Percentiles rank a stretch among this genome's conserved stretches.
Evolutionary conservation across 176 grass and related monocot genomes (phyloP).

Genomic region (Dendrocalamus sinicus): DNA sequence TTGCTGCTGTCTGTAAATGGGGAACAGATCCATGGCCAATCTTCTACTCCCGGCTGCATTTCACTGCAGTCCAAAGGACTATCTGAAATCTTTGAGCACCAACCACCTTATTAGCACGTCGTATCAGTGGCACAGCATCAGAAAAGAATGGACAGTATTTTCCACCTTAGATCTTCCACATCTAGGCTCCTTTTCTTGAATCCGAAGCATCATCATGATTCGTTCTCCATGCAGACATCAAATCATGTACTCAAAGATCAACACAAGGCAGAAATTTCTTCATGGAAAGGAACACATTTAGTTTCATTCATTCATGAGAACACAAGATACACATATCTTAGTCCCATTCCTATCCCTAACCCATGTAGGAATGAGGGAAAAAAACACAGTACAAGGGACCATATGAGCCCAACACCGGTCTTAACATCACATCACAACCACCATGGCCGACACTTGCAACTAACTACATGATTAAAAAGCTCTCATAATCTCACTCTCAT

Average conservation of each 20-base stretch:
- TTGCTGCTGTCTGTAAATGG: constrained; percentile 21
- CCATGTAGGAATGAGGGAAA: constrained; percentile 31
- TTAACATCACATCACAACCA: constrained; percentile 50
- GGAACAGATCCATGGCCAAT: constrained; percentile 4
- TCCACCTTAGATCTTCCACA: neutral
- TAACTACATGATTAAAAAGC: constrained; percentile 47
- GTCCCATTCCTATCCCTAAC: constrained; percentile 43
- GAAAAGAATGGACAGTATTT: neutral
- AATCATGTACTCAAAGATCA: constrained; percentile 8
- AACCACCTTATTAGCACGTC: neutral
- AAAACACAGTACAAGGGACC: constrained; percentile 38
- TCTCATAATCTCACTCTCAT: constrained; percentile 42
- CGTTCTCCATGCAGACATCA: constrained; percentile 13
- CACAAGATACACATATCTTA: constrained; percentile 37
- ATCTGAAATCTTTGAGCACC: constrained; percentile 17
- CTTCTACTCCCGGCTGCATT: constrained; percentile 12
- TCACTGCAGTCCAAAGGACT: neutral
- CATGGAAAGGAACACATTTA: constrained; percentile 21
- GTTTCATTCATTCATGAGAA: constrained; percentile 35
- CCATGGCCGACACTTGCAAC: constrained; percentile 46
- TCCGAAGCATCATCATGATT: constrained; percentile 32
- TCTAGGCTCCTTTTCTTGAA: constrained; percentile 36
- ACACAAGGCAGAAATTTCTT: neutral
- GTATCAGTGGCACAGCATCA: constrained; percentile 1
- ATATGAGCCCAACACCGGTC: constrained; percentile 32